Evolutionary conservation across 2,329 filamentous ascomycete species (phyloP).

Genomic region (Trematosphaeria pertusa): DNA sequence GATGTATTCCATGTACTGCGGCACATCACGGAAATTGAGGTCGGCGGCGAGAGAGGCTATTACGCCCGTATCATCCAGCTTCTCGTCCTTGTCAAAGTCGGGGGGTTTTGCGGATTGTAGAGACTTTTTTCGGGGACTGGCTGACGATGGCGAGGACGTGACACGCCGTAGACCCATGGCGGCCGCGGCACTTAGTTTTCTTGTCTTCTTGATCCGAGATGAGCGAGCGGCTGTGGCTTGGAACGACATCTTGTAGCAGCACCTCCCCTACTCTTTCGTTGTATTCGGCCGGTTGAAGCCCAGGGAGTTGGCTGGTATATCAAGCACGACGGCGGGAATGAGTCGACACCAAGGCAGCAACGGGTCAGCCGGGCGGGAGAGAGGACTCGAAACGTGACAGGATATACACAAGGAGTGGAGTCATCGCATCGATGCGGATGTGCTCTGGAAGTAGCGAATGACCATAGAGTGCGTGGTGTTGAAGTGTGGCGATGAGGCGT

Average conservation of each 20-base stretch:
- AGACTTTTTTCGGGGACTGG: conserved; percentile 45
- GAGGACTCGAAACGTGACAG: conserved; percentile 1
- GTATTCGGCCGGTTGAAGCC: background rate
- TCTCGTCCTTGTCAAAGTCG: conserved; percentile 47
- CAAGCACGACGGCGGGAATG: background rate
- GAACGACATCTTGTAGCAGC: conserved; percentile 29
- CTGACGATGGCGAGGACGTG: conserved; percentile 47
- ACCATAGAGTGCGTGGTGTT: conserved; percentile 17
- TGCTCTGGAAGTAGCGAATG: conserved; percentile 34
- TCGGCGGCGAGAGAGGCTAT: conserved; percentile 63
- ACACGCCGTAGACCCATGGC: conserved; percentile 38
- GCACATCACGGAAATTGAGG: conserved; percentile 65
- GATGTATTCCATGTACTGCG: conserved; percentile 69
- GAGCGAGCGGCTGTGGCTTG: conserved; percentile 40
- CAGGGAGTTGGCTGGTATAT: background rate
- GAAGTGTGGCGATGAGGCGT: conserved; percentile 5
- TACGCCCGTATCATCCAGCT: conserved; percentile 67
- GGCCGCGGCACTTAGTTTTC: conserved; percentile 30
- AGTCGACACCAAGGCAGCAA: conserved; percentile 1
- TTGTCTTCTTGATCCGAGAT: conserved; percentile 37
- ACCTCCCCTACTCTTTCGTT: background rate
- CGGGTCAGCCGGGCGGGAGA: conserved; percentile 14
- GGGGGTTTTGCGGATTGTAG: conserved; percentile 28
- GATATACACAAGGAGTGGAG: conserved; percentile 3
- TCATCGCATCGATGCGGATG: conserved; percentile 24